Conservation (phyloP, 371 early-diverging fungal species). For the Actinomucor elegans region DNA sequence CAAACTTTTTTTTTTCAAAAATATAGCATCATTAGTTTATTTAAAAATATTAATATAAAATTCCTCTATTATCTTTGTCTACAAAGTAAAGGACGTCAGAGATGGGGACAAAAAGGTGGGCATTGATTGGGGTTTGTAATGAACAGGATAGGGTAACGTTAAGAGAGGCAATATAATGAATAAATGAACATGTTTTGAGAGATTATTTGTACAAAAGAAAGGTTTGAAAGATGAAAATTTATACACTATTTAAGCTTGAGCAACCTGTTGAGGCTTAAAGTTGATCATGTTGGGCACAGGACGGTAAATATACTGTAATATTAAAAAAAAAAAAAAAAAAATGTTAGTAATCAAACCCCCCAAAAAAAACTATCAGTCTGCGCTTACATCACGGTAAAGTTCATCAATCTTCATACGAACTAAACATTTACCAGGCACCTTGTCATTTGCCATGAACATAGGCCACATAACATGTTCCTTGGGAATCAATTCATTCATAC, state of each 20-base stretch:
- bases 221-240: no score
- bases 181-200: no score
- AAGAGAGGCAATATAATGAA: no score
- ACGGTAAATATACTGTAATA: constrained; percentile 55
- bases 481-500: constrained; percentile 49
- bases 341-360: background rate
- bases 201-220: no score
- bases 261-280: constrained; percentile 37
- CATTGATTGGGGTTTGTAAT: no score
- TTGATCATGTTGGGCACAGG: constrained; percentile 67
- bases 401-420: constrained; percentile 72
- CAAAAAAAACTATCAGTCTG: constrained; percentile 2
- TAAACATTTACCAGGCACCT: constrained; percentile 62
- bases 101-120: no score
- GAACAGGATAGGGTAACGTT: no score
- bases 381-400: constrained; percentile 68
- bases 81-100: no score
- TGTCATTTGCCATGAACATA: constrained; percentile 45
- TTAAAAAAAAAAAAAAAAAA: background rate
- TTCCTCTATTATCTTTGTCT: no score
- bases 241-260: background rate
- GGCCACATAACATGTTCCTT: constrained; percentile 45
- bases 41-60: no score
- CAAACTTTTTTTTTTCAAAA: no score
- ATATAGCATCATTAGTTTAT: no score